Evolutionary conservation across 768 basidiomycete genomes (phyloP).

Genomic region (Pleurotus citrinopileatus): DNA sequence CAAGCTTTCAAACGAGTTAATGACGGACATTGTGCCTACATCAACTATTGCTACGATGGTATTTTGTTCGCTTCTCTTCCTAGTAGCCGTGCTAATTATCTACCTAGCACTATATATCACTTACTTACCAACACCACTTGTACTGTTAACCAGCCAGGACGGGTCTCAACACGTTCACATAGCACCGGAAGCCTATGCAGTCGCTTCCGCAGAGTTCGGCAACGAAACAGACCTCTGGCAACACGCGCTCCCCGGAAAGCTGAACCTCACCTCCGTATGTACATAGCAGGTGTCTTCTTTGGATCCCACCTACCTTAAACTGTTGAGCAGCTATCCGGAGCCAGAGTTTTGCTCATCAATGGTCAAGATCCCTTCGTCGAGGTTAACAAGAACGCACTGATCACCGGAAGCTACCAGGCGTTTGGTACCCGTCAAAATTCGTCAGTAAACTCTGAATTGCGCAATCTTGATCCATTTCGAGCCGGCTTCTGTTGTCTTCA

Average conservation of each 20-base stretch:
- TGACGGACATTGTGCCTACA: constrained; percentile 57
- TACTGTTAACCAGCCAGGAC: constrained; percentile 40
- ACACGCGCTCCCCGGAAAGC: constrained; percentile 39
- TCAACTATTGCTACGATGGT: constrained; percentile 56
- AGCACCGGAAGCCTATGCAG: constrained; percentile 49
- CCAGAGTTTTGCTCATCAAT: not conserved
- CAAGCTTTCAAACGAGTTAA: constrained; percentile 51
- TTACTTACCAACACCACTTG: constrained; percentile 48
- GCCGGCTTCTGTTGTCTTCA: constrained; percentile 14
- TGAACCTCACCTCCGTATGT: constrained; percentile 47
- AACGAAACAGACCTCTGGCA: constrained; percentile 56
- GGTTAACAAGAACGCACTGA: constrained; percentile 49
- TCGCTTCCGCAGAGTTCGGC: constrained; percentile 47
- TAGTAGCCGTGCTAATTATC: not conserved
- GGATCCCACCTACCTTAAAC: no score
- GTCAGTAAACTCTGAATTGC: constrained; percentile 30
- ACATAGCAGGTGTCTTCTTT: constrained; percentile 8
- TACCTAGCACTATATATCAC: constrained; percentile 38
- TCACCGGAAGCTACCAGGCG: constrained; percentile 52
- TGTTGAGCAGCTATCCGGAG: constrained; percentile 1
- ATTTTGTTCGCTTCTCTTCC: constrained; percentile 1
- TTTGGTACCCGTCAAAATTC: constrained; percentile 49
- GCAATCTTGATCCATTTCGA: no score
- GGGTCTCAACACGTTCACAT: constrained; percentile 49
- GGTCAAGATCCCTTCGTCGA: constrained; percentile 42